Conservation (phyloP, 768 basidiomycete species). For the Sporobolomyces phaffii region DNA sequence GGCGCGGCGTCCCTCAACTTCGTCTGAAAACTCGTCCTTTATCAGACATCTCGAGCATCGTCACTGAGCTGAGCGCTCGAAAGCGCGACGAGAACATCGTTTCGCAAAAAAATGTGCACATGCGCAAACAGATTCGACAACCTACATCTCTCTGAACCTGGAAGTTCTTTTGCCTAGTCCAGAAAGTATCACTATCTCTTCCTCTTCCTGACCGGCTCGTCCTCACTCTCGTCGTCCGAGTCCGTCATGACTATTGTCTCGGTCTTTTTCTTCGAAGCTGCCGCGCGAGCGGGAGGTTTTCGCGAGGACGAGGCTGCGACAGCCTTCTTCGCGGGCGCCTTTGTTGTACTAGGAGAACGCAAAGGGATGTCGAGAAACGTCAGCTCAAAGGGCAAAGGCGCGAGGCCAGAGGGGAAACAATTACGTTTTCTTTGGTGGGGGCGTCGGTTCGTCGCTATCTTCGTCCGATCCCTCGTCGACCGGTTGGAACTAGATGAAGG, state of each 20-base stretch:
- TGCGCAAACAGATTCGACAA: background rate
- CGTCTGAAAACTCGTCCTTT: no score
- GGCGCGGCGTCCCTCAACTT: background rate
- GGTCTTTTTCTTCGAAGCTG: constrained; percentile 9
- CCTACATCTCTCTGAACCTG: no score
- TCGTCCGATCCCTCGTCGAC: constrained; percentile 8
- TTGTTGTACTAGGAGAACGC: background rate
- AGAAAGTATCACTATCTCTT: constrained; percentile 1
- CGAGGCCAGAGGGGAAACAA: background rate
- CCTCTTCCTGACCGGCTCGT: background rate
- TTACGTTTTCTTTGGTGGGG: constrained; percentile 25
- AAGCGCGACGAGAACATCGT: no score
- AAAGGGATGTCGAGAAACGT: background rate
- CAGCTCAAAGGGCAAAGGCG: background rate
- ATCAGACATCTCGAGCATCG: no score
- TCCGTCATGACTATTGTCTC: constrained; percentile 20
- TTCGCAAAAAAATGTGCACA: no score
- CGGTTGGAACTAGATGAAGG: constrained; percentile 15
- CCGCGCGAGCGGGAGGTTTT: constrained; percentile 13
- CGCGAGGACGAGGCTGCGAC: background rate
- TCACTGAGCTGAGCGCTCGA: no score
- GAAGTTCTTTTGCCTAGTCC: background rate
- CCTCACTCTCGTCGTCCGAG: constrained; percentile 17
- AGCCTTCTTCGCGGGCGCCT: constrained; percentile 10
- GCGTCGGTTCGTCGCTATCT: constrained; percentile 10